Conservation (phyloP, 257 asterid species). For the Solanum chiquidenum region DNA sequence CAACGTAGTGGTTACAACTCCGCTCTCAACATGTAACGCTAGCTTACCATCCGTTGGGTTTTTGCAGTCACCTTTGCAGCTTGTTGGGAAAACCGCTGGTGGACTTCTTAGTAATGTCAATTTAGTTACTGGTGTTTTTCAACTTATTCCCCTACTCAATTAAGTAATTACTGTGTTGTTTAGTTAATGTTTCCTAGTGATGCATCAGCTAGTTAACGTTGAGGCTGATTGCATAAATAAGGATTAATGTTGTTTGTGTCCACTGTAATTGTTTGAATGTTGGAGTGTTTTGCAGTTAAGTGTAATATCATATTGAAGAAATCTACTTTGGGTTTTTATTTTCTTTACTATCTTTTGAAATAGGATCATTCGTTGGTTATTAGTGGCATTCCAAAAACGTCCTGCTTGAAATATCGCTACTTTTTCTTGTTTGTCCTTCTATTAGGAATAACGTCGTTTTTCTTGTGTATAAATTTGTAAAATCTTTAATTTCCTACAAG, state of each 20-base stretch:
- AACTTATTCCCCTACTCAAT: neutral
- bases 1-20: constrained; percentile 18
- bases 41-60: constrained; percentile 11
- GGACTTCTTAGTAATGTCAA: constrained; percentile 10
- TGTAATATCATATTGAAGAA: neutral
- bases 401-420: neutral
- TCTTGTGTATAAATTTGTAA: neutral
- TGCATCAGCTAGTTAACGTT: neutral
- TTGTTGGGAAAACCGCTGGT: neutral
- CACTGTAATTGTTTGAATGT: neutral
- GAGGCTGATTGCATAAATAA: neutral
- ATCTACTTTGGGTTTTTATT: neutral
- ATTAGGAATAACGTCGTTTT: no score
- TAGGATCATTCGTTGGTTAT: neutral
- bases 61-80: constrained; percentile 3
- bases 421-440: neutral
- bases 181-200: neutral
- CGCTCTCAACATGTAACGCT: constrained; percentile 24
- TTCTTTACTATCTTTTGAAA: neutral
- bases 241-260: neutral
- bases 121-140: constrained; percentile 3
- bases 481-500: neutral
- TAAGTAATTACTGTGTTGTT: neutral
- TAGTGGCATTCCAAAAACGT: no score
- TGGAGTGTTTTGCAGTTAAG: neutral